Base-by-base conservation (phyloP, 1,284 basidiomycete species). In the Lentinula novae-zelandiae region DNA sequence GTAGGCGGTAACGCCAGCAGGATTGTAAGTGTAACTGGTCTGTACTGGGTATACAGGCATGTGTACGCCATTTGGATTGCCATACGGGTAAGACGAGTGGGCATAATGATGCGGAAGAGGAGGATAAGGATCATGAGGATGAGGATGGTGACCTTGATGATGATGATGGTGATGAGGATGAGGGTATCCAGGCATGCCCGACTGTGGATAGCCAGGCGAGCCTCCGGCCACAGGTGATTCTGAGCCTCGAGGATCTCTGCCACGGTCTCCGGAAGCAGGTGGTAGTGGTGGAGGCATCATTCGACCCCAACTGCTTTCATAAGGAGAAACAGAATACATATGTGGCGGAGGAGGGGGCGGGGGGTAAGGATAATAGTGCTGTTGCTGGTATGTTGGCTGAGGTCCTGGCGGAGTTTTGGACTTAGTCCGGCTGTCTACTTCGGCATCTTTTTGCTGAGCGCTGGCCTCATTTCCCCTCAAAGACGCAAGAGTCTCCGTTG, bases 311-410 rank as follows among this genome's bases (percentile, higher is more conserved):
- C 22, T 17, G 9, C 36, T 56, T 20, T 46, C 54, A 46, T 46
- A 56, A 5, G 39, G 22, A 31, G 53, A 39, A 31, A 39, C 13
- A 31, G 22, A 33, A 20, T 44, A 56, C 54, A 56, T 44, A 56
- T 56, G 54, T 15, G 54, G 53, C 15, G 40, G 40, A 17, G 40
- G 42, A 42, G 53, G 53, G 15, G 39, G 39, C 15, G 53, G 54
- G 10, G 54, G 54, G n/a, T 56, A 56, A 33, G 54, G 13, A 56
- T 56, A 56, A 31, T 56, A 56, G 9, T 56, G 54, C 31, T 44
- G 54, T 12, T 56, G 54, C 15, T 56, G 54, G 15, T 56, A 31
- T n/a, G 31, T 20, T 20, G 22, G 27, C 27, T 44, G 40, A 13
- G 38, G 53, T 42, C 20, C 40, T 9, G 40, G 54, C 15, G 40